phyloP scores from a whole-genome alignment of 164 flowering plant species.

The Berberis thunbergii region DNA sequence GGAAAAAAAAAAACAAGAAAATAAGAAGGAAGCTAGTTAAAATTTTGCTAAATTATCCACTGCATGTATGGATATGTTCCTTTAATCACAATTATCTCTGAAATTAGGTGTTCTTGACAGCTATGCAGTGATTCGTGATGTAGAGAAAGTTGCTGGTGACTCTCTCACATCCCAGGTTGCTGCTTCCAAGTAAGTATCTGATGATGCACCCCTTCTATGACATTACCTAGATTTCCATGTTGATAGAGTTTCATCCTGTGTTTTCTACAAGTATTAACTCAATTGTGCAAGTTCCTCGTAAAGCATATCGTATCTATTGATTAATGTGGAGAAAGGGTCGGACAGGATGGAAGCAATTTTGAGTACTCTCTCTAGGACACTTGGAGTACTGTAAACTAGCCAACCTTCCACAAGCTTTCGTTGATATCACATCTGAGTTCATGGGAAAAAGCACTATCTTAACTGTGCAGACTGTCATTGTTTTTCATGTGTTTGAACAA shows the following conservation, averaged over 20 bases:
- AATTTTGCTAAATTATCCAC: no score
- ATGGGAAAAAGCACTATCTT: no score
- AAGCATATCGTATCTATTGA: neutral
- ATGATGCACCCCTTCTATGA: neutral
- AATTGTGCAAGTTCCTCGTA: neutral
- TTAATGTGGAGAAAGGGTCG: neutral
- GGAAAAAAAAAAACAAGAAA: no score
- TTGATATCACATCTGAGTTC: no score
- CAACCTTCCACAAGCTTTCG: no score
- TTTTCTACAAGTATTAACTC: neutral
- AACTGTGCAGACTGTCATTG: no score
- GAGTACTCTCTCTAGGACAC: neutral
- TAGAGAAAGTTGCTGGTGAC: constrained; percentile 31
- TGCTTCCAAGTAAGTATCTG: constrained; percentile 39
- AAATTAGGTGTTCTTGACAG: constrained; percentile 25
- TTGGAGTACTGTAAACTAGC: no score
- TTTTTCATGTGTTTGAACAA: no score
- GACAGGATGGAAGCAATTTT: no score
- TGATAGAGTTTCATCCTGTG: neutral
- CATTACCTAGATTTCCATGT: neutral
- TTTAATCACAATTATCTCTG: neutral
- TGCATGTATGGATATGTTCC: neutral
- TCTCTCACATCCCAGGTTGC: constrained; percentile 27
- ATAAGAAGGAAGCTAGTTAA: no score
- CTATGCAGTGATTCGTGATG: constrained; percentile 50